phyloP scores from a whole-genome alignment of 2,329 filamentous ascomycete genomes.

The Didymella pinodella region DNA sequence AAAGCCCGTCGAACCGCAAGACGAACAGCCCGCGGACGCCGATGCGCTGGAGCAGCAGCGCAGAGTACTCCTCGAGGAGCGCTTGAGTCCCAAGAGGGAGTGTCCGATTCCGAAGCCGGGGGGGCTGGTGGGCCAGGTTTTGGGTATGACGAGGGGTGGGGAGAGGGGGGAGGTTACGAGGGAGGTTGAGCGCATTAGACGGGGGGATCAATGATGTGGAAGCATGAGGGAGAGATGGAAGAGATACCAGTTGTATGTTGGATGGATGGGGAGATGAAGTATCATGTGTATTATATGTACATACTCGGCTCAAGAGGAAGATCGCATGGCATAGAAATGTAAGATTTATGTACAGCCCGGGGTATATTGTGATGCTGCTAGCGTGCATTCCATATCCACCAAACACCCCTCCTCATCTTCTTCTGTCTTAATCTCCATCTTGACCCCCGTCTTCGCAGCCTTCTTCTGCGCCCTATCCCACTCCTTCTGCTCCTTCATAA shows the following conservation, averaged over 20 bases:
- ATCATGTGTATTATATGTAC: neutral
- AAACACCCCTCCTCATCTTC: neutral
- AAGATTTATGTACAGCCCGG: neutral
- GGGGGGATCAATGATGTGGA: neutral
- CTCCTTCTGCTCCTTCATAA: constrained; percentile 57
- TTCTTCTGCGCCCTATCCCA: constrained; percentile 47
- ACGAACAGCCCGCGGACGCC: constrained; percentile 24
- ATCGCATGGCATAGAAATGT: neutral
- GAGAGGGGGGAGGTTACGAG: neutral
- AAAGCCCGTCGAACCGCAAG: constrained; percentile 40
- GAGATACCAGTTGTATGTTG: too few relatives aligned
- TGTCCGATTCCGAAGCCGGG: constrained; percentile 93
- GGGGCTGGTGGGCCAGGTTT: constrained; percentile 76
- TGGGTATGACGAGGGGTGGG: constrained; percentile 67
- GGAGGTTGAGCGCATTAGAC: neutral
- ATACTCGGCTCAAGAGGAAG: neutral
- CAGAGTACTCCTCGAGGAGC: constrained; percentile 30
- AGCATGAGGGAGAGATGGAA: too few relatives aligned
- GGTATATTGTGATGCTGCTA: too few relatives aligned
- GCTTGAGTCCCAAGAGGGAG: constrained; percentile 63
- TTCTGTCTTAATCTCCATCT: constrained; percentile 10
- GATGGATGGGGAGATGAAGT: neutral
- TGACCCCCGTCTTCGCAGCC: constrained; percentile 6
- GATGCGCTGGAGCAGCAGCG: constrained; percentile 35
- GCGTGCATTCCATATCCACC: too few relatives aligned